These are phyloP conservation scores for Tuber brumale DNA, from an alignment of 495 filamentous ascomycete species.

Conservation along the genomic window DNA sequence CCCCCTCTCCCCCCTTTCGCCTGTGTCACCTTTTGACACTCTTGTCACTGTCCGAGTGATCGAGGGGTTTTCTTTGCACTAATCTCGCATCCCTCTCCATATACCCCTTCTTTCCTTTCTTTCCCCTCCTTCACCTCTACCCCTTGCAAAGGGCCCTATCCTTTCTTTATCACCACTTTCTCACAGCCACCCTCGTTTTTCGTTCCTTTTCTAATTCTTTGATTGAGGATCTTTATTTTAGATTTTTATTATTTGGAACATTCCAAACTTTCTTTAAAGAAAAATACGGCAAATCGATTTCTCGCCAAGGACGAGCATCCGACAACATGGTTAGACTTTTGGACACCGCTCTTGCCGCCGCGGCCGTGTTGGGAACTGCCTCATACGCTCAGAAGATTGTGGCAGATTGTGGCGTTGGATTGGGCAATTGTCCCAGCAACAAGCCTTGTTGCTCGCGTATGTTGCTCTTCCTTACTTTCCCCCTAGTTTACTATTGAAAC, in stretches of 20 bases:
- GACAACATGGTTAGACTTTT: conserved; percentile 39
- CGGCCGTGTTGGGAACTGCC: conserved; percentile 32
- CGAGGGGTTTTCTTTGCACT: conserved; percentile 10
- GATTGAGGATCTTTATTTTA: conserved; percentile 8
- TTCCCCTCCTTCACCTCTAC: conserved; percentile 3
- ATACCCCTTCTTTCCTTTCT: conserved; percentile 14
- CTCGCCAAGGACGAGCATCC: neutral
- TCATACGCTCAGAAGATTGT: conserved; percentile 38
- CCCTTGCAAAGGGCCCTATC: conserved; percentile 10
- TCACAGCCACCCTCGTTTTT: neutral
- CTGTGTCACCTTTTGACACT: conserved; percentile 16
- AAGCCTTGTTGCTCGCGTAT: conserved; percentile 90
- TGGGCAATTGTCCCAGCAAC: conserved; percentile 63
- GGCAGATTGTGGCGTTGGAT: conserved; percentile 49
- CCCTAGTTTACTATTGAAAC: neutral
- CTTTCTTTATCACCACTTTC: conserved; percentile 15
- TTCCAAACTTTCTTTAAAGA: neutral
- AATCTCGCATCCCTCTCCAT: conserved; percentile 21
- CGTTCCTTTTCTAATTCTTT: neutral
- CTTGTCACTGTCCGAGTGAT: conserved; percentile 25
- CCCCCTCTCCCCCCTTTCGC: conserved; percentile 10
- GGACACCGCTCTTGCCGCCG: conserved; percentile 38
- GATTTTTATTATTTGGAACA: conserved; percentile 6
- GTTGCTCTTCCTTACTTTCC: conserved; percentile 43
- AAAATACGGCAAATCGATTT: neutral